Evolutionary conservation across 495 filamentous ascomycete genomes (phyloP), one percentile per base, ranked within the genome.

Genomic region (Podospora pseudopauciseta): DNA sequence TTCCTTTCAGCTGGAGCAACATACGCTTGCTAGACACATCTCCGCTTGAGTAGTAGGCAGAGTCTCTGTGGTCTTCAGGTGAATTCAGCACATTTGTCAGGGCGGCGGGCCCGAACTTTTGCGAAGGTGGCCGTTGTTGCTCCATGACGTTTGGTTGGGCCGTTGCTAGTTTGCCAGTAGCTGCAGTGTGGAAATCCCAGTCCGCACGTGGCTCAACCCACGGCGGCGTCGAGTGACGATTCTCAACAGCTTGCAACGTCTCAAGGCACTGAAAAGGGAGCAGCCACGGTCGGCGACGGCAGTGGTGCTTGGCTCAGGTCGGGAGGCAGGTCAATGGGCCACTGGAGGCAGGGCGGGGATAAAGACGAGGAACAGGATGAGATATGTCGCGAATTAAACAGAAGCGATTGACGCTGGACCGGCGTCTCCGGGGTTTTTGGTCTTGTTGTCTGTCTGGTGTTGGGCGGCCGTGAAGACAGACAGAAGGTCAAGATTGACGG

Each of bases 21-120:
- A 74, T 69, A 87, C 85, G 85, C 73, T 87, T 87, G 77, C 83
- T 86, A 4, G 83, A 83, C 44, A 80, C 79, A 74, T 84, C 85
- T n/a, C 80, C 83, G 54, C 79, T 81, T 26, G 83, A 85, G 64
- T 78, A 86, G 65, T 86, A 87, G 13, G 83, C 84, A 44, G 83
- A 86, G 72, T 87, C 85, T 23, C 84, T 77, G 65, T 85, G 73
- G 6, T 85, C 83, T 20, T 85, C 81, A 1, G 83, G 80, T 28
- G 78, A 69, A 67, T 86, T 86, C 32, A 86, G 73, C 15, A 86
- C 79, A 9, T 78, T 79, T 9, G 82, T 81, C 63, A 86, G 70
- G 18, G 79, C 82, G 5, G 78, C 74, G 53, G 84, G 83, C 39
- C 39, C 39, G 57, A 84, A 73, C 70, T 84, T 86, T 71, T 85